phyloP scores from a whole-genome alignment of 352 stramenopile genomes.

The Blastocystis sp. region DNA sequence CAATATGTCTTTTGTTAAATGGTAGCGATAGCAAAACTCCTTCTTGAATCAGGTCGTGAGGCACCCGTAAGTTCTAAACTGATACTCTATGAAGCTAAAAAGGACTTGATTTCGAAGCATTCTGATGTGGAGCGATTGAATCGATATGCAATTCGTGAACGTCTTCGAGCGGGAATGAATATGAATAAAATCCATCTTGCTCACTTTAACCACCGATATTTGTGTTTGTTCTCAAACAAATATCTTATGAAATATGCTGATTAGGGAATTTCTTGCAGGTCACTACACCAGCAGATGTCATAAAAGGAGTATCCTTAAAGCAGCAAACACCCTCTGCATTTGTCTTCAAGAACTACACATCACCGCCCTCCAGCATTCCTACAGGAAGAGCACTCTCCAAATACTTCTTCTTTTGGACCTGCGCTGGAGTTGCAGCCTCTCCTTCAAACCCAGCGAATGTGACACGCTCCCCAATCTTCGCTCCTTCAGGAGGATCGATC shows the following conservation, averaged over 20 bases:
- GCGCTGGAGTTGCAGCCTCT: slow-evolving; percentile 51
- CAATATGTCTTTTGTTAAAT: not conserved
- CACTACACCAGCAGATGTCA: slow-evolving; percentile 49
- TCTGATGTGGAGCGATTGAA: slow-evolving; percentile 35
- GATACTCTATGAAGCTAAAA: not conserved
- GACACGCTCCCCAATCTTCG: slow-evolving; percentile 66
- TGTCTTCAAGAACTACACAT: slow-evolving; percentile 59
- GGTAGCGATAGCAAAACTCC: not conserved
- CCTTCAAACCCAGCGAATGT: slow-evolving; percentile 62
- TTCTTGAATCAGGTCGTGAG: not conserved
- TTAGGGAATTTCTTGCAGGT: slow-evolving; percentile 51
- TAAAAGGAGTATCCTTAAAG: slow-evolving; percentile 58
- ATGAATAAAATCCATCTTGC: slow-evolving; percentile 61
- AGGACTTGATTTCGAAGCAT: not conserved
- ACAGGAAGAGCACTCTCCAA: slow-evolving; percentile 19
- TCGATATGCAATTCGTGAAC: slow-evolving; percentile 18
- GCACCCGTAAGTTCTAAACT: not conserved
- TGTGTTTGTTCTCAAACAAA: slow-evolving; percentile 2
- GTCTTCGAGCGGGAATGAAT: slow-evolving; percentile 41
- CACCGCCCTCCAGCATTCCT: not conserved
- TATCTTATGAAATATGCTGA: slow-evolving; percentile 30
- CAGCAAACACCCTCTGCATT: slow-evolving; percentile 60
- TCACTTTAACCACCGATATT: slow-evolving; percentile 54
- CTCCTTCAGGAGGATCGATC: slow-evolving; percentile 74
- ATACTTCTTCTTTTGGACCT: slow-evolving; percentile 62